Evolutionary conservation across 179 eudicot genomes (phyloP).

Genomic region (Silene coronaria): DNA sequence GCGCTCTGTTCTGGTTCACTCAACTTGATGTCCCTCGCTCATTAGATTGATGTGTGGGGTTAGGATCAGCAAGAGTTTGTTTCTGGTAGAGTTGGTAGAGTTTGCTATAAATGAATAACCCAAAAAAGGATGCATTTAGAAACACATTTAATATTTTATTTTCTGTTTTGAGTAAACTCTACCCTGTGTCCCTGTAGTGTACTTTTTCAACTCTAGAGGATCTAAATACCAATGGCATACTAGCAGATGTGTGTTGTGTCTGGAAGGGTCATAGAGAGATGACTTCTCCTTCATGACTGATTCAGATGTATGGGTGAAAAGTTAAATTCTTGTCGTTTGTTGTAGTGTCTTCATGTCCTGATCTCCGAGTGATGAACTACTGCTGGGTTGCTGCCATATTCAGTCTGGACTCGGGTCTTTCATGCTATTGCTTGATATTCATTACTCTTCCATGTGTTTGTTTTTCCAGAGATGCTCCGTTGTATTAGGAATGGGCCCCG

Average conservation of each 20-base stretch:
- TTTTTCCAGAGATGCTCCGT: conserved; percentile 62
- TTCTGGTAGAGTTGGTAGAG: background rate
- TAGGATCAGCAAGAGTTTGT: background rate
- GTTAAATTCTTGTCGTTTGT: background rate
- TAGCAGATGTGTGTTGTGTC: background rate
- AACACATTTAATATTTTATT: no score
- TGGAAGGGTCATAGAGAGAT: background rate
- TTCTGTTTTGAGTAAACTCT: no score
- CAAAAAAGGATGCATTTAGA: background rate
- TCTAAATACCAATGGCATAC: background rate
- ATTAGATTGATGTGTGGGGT: background rate
- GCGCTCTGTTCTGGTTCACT: background rate
- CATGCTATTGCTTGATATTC: background rate
- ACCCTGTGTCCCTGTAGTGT: no score
- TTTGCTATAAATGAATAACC: background rate
- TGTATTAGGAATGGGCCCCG: conserved; percentile 98
- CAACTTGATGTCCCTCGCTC: background rate
- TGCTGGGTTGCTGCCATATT: background rate
- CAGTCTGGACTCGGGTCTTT: background rate
- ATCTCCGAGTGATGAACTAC: background rate
- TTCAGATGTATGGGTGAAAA: background rate
- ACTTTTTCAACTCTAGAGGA: background rate
- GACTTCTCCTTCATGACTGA: background rate
- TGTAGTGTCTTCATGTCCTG: background rate
- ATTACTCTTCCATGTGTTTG: background rate